Base-by-base conservation (phyloP, 2,329 filamentous ascomycete species). In the Biscogniauxia sp. region DNA sequence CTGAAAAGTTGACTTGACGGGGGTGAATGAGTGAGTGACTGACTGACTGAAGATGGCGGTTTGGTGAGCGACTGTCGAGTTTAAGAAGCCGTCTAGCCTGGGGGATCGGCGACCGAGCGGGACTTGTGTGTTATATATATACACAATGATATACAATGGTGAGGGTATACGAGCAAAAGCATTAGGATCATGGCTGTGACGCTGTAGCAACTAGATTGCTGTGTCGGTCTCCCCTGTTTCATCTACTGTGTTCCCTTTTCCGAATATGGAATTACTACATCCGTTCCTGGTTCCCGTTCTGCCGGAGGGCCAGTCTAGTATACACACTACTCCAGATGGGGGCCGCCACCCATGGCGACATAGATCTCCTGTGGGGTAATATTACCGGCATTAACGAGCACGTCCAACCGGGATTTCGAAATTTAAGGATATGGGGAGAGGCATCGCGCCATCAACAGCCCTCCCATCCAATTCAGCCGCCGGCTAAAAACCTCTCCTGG, bases 221-320 rank as follows among this genome's bases (percentile, higher is more conserved):
- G 11, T n/a, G 15, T 45, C 37, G 37, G 37, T 13, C 15, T 45
- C 37, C 37, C 37, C 37, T 45, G 37, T 45, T 45, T 45, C 37
- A 45, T 45, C 37, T 45, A 45, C 13, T 45, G 37, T 15, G 37
- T n/a, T 45, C 13, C 37, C 37, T n/a, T 45, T n/a, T 51, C 59
- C 45, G 55, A 64, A 64, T 59, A 41, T 58, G 64, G 58, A 57
- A 59, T 54, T 51, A 20, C 51, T 56, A 20, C 55, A 60, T 64
- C 59, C 61, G 62, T 66, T 65, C 67, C 67, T 64, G 56, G 61
- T 65, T 61, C 57, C 59, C 64, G 64, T 45, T 45, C 37, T 45
- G 15, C 37, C 37, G 37, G 37, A 45, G 37, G 6, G 37, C 37
- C 37, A 2, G 37, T 45, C 37, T 45, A 45, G 28, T 13, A 32